A percentile compares a stretch with the other conserved stretches of the same genome.
Conservation (phyloP, 306 rosid species). For the Pyrus betulifolia region DNA sequence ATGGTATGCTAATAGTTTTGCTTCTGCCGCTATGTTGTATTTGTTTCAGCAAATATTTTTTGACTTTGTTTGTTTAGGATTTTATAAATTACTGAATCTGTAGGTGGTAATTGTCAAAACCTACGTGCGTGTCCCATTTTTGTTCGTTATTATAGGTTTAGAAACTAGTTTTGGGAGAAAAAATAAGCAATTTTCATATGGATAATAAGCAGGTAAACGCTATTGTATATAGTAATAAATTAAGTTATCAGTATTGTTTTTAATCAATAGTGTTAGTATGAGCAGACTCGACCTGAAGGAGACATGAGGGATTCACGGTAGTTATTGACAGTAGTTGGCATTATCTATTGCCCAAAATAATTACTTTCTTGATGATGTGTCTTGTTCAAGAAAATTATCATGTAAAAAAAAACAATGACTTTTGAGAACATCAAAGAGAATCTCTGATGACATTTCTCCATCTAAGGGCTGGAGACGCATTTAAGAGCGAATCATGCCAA, state of each 20-base stretch:
- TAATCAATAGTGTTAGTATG: not conserved
- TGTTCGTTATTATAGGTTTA: not conserved
- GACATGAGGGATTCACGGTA: not conserved
- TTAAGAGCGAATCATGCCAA: not conserved
- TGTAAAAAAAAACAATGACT: not conserved
- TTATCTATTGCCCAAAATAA: not conserved
- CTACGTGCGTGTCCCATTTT: not conserved
- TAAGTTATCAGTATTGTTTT: not conserved
- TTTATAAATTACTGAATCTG: not conserved
- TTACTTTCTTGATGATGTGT: not conserved
- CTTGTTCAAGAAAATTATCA: not conserved
- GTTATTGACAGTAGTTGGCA: not conserved
- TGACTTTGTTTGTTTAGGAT: not conserved
- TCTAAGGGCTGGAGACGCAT: not conserved
- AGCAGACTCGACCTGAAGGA: not conserved
- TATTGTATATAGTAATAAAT: not conserved
- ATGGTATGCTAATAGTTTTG: slow-evolving; percentile 26
- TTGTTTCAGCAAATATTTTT: not conserved
- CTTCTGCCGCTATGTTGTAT: not conserved
- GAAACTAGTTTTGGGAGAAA: not conserved
- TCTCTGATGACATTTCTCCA: not conserved
- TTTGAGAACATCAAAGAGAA: not conserved
- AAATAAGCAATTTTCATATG: not conserved
- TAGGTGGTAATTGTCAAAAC: not conserved
- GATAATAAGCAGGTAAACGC: not conserved